phyloP scores from a whole-genome alignment of 2,329 filamentous ascomycete species.

The Alternaria sp. region DNA sequence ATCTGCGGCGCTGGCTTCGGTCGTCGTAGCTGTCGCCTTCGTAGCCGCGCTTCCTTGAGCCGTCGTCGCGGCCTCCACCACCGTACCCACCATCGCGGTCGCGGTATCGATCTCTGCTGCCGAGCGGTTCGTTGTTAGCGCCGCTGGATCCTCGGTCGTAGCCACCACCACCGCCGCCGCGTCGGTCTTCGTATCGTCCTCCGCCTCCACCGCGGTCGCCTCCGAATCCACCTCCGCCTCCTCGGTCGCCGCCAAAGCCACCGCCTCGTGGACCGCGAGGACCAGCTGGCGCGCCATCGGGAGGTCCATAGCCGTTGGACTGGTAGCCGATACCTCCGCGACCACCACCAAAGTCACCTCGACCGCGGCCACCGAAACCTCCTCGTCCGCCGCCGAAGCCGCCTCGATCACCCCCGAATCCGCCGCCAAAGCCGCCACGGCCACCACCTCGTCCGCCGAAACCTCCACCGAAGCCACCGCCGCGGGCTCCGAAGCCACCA shows the following conservation, averaged over 20 bases:
- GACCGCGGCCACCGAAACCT: conserved; percentile 36
- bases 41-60: conserved; percentile 55
- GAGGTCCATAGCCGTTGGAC: conserved; percentile 50
- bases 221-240: conserved; percentile 37
- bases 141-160: conserved; percentile 62
- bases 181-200: conserved; percentile 20
- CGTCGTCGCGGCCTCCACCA: conserved; percentile 44
- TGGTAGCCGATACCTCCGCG: conserved; percentile 56
- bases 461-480: conserved; percentile 53
- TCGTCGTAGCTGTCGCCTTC: conserved; percentile 85
- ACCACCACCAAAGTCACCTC: conserved; percentile 43
- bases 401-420: conserved; percentile 29
- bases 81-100: conserved; percentile 35
- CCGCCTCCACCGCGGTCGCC: conserved; percentile 37
- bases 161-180: conserved; percentile 23
- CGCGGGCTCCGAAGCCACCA: conserved; percentile 56
- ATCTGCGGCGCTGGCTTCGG: conserved; percentile 65
- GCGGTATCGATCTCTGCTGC: conserved; percentile 60
- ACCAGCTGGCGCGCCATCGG: conserved; percentile 57
- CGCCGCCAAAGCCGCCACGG: conserved; percentile 56
- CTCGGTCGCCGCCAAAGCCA: conserved; percentile 45
- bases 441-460: conserved; percentile 54
- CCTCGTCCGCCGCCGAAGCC: conserved; percentile 54
- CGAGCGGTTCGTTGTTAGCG: conserved; percentile 84
- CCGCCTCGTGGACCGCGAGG: conserved; percentile 52